Percentiles rank a stretch among this genome's conserved stretches.
Evolutionary conservation across 164 flowering plant genomes (phyloP).

Genomic region (Nymphaea thermarum): DNA sequence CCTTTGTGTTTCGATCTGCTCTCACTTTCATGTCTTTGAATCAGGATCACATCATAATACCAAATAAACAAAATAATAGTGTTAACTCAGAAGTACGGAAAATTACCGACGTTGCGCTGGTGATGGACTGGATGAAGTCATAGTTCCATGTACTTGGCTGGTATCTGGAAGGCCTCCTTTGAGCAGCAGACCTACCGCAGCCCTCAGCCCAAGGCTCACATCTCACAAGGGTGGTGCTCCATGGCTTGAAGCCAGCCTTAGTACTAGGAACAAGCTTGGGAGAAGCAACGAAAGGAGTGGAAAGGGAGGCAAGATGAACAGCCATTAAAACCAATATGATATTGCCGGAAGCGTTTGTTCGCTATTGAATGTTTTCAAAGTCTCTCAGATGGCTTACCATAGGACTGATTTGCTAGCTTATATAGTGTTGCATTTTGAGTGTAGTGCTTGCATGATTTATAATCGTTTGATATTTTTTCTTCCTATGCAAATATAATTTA

Average conservation of each 20-base stretch:
- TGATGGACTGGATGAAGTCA: background rate
- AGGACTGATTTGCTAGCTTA: no score
- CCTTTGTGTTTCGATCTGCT: background rate
- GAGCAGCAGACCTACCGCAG: background rate
- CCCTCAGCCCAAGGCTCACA: background rate
- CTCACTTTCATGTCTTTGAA: background rate
- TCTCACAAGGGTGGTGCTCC: background rate
- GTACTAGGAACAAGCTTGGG: background rate
- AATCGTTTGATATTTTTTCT: no score
- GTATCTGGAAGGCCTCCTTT: background rate
- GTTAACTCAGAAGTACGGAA: background rate
- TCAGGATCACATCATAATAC: no score
- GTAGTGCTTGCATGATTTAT: no score
- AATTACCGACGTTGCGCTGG: background rate
- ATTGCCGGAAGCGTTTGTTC: background rate
- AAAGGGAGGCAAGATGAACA: background rate
- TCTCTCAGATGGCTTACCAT: no score
- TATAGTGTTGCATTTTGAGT: no score
- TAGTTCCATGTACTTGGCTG: background rate
- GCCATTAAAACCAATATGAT: background rate
- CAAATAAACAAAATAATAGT: no score
- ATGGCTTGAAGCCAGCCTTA: background rate
- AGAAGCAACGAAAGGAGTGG: background rate
- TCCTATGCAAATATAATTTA: no score
- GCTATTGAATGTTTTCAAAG: no score